A percentile compares a stretch with the other conserved stretches of the same genome.
Conservation (phyloP, 345 rosid species). For the Lenwebbia sp. region DNA sequence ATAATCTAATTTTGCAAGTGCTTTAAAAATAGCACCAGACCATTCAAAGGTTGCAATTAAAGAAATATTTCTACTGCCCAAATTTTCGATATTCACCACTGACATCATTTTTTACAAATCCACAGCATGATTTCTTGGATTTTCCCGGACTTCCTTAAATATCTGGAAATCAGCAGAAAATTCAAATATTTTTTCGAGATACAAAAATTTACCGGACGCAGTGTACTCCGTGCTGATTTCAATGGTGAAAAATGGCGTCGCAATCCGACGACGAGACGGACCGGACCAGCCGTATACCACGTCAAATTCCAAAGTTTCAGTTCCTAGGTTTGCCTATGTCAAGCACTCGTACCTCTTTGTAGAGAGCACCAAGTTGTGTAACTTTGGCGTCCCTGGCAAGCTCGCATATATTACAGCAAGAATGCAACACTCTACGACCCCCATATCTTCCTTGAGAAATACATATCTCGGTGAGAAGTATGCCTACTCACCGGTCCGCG, state of each 20-base stretch:
- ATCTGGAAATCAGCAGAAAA: not conserved
- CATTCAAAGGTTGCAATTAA: not conserved
- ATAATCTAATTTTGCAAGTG: no score
- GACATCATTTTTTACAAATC: not conserved
- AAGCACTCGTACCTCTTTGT: not conserved
- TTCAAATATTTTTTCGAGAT: not conserved
- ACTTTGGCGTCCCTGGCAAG: not conserved
- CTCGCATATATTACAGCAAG: not conserved
- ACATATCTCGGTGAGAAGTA: not conserved
- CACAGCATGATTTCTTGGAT: not conserved
- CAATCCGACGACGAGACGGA: rapidly evolving
- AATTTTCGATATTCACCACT: not conserved
- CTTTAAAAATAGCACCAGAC: not conserved
- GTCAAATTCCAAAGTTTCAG: not conserved
- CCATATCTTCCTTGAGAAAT: not conserved
- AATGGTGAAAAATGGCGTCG: not conserved
- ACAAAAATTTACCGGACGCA: not conserved
- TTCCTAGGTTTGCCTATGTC: not conserved
- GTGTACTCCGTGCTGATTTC: no score
- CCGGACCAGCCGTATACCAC: rapidly evolving
- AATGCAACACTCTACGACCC: not conserved
- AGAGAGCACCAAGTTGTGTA: not conserved
- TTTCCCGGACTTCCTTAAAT: not conserved
- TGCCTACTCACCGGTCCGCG: not conserved
- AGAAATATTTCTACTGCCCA: not conserved